Base-by-base conservation (phyloP, 2,329 filamentous ascomycete genomes). In the Stachybotrys elegans region DNA sequence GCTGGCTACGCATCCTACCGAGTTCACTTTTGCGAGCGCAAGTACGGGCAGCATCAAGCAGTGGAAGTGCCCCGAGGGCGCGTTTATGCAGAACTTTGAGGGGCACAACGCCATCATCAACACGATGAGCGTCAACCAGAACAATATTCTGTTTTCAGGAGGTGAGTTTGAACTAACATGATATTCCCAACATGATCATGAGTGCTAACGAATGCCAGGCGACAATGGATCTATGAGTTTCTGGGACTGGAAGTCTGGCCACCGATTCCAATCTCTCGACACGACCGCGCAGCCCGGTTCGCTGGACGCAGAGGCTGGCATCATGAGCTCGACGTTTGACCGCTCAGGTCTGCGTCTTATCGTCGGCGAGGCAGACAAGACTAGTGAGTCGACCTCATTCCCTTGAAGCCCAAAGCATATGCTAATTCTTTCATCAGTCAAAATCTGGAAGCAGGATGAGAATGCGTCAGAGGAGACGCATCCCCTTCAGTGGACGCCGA, bases 1-100 rank as follows among this genome's bases (percentile, higher is more conserved):
- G 3, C 76, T 98, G 12, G 81, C 88, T 11, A 77, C 85, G 4
- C 93, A 98, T 61, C 93, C 94, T 0, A 82, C 81, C 48, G 93
- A 98, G 65, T 98, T 95, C 61, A 98, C 94, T 0, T 98, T 98
- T 62, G 93, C 93, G 5, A 91, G 82, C 48, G 93, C 86, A 35
- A 95, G 89, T 58, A 91, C 92, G 0, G 86, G 87, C 20, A 91
- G 87, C 61, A 96, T 98, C 69, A 98, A 98, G 73, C 93, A 98
- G 69, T 98, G 93, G 92, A 96, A 97, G 65, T 97, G 91, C 54
- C 94, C 94, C 2, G 90, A 96, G 62, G 94, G 92, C 29, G 89
- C 89, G 14, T 97, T 98, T 62, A 98, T 98, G 93, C 91, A 96
- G 66, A 97, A 97, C 62, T 97, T 97, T 58, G 88, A 95, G 35